phyloP scores from a whole-genome alignment of 1,284 basidiomycete species.

The Marasmius sp. region DNA sequence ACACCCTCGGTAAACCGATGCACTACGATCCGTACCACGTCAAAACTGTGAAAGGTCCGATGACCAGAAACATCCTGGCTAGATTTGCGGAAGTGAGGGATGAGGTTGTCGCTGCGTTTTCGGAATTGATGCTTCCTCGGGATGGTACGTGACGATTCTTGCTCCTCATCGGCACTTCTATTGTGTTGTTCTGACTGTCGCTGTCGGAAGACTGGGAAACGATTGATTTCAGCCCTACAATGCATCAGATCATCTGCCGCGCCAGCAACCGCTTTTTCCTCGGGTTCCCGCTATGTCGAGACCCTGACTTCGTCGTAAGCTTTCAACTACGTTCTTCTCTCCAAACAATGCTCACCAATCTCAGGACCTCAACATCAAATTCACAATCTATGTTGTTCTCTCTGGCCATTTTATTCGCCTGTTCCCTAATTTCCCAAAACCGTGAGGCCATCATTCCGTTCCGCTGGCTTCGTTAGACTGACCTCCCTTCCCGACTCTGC shows the following conservation, averaged over 20 bases:
- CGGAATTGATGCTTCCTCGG: constrained; percentile 20
- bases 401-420: constrained; percentile 29
- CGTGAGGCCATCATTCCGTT: constrained; percentile 27
- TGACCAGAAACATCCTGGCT: constrained; percentile 29
- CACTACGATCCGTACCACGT: constrained; percentile 27
- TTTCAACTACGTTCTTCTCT: background rate
- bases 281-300: constrained; percentile 36
- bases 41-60: constrained; percentile 18
- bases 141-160: constrained; percentile 7
- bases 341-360: background rate
- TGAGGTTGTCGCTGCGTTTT: constrained; percentile 31
- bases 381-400: constrained; percentile 34
- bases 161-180: too few species aligned
- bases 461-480: background rate
- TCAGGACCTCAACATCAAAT: constrained; percentile 33
- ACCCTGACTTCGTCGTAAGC: constrained; percentile 32
- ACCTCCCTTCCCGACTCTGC: background rate
- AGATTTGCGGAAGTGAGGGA: constrained; percentile 28
- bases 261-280: constrained; percentile 37
- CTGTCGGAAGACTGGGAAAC: constrained; percentile 32
- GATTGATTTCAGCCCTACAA: constrained; percentile 33
- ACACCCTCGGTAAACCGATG: constrained; percentile 26
- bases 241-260: constrained; percentile 39
- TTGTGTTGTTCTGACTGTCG: too few species aligned
- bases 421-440: constrained; percentile 37